Evolutionary conservation across 352 stramenopile species (phyloP).

Genomic region (Pythium pyrilobum): DNA sequence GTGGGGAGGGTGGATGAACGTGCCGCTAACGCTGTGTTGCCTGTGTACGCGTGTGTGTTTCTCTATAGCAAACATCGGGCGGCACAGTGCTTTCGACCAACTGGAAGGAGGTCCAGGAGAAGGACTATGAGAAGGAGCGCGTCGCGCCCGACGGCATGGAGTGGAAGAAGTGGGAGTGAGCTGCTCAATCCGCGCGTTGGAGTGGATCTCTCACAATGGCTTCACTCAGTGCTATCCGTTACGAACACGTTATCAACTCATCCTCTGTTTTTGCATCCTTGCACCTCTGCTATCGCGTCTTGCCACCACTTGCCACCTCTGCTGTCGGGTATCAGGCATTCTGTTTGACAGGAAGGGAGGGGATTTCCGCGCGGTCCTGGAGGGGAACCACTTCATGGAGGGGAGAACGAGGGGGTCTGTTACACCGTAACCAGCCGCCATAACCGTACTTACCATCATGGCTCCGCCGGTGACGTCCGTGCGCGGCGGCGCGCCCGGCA

Average conservation of each 20-base stretch:
- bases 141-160: constrained; percentile 84
- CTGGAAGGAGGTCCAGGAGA: constrained; percentile 87
- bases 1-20: neutral
- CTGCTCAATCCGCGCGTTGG: neutral
- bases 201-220: neutral
- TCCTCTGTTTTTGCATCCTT: no score
- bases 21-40: neutral
- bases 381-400: neutral
- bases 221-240: neutral
- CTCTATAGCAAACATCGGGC: constrained; percentile 87
- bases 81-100: constrained; percentile 90
- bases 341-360: constrained; percentile 7
- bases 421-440: neutral
- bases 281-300: neutral
- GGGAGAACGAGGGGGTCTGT: neutral
- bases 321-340: neutral
- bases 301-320: constrained; percentile 11
- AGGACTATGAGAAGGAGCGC: constrained; percentile 89
- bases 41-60: neutral
- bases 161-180: constrained; percentile 83
- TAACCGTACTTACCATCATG: constrained; percentile 13
- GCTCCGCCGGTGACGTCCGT: constrained; percentile 11
- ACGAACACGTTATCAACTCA: neutral
- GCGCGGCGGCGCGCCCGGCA: constrained; percentile 3
- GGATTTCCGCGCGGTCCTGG: constrained; percentile 7